Conservation (phyloP, 352 stramenopile species). For the Pythium phragmiticola region DNA sequence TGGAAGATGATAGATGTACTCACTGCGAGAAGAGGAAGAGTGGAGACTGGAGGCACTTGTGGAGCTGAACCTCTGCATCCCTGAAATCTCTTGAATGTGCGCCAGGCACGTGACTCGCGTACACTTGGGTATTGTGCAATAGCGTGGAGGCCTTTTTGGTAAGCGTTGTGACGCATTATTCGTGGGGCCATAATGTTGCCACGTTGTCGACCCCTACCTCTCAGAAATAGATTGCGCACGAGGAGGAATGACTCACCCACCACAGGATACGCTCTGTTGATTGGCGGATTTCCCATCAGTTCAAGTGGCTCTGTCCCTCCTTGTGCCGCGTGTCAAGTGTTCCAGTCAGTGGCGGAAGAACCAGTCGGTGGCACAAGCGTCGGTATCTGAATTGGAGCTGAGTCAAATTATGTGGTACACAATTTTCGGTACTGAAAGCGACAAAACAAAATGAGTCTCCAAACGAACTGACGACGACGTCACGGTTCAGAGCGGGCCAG, state of each 20-base stretch:
- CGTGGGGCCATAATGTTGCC: background rate
- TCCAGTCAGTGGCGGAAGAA: constrained; percentile 14
- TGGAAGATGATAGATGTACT: constrained; percentile 15
- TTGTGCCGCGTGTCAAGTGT: constrained; percentile 28
- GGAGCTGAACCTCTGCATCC: too few species aligned
- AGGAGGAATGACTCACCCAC: constrained; percentile 26
- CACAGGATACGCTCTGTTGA: constrained; percentile 18
- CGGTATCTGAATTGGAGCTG: background rate
- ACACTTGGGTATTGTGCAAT: too few species aligned
- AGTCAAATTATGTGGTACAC: too few species aligned
- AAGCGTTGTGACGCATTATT: background rate
- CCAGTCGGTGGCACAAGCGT: constrained; percentile 4
- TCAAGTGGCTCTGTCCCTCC: constrained; percentile 18
- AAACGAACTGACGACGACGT: too few species aligned
- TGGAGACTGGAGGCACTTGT: too few species aligned
- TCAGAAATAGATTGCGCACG: constrained; percentile 2
- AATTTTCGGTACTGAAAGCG: background rate
- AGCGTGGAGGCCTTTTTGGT: too few species aligned
- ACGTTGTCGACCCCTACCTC: background rate
- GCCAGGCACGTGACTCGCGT: too few species aligned
- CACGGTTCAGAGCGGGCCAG: too few species aligned
- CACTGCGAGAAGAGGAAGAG: background rate
- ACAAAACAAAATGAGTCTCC: background rate
- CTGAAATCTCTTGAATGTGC: too few species aligned
- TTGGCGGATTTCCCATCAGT: constrained; percentile 15